Conservation (phyloP, 176 grass and related monocot species). For the Leersia perrieri region DNA sequence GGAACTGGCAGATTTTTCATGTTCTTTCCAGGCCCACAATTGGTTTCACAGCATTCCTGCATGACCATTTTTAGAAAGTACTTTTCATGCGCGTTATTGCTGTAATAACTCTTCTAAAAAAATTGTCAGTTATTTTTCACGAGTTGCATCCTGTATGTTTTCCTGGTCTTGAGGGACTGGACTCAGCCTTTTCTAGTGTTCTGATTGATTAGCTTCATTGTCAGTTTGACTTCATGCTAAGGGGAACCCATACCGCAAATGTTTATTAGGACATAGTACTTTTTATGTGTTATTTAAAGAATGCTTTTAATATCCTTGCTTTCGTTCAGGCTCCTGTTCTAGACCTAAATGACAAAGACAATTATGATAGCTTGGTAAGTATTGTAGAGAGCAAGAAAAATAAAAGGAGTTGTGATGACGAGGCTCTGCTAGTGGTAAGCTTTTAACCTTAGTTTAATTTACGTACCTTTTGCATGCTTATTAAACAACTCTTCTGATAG, state of each 20-base stretch:
- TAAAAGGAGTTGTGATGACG: neutral
- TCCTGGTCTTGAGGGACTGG: neutral
- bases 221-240: neutral
- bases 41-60: neutral
- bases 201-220: neutral
- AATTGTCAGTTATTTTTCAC: neutral
- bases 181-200: neutral
- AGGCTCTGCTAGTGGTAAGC: conserved; percentile 31
- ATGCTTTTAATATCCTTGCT: neutral
- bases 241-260: neutral
- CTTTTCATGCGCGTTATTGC: neutral
- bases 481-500: conserved; percentile 2
- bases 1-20: neutral
- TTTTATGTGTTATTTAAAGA: neutral
- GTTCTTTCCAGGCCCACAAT: neutral
- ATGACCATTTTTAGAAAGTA: neutral
- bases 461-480: neutral
- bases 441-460: conserved; percentile 3
- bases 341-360: neutral
- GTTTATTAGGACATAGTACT: neutral
- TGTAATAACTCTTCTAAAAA: neutral
- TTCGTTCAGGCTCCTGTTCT: conserved; percentile 32
- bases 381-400: conserved; percentile 27
- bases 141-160: neutral
- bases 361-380: conserved; percentile 3